Evolutionary conservation across 208 protist genomes (phyloP), one percentile per base, ranked within the genome.

Genomic region (Trypanosoma conorhini): DNA sequence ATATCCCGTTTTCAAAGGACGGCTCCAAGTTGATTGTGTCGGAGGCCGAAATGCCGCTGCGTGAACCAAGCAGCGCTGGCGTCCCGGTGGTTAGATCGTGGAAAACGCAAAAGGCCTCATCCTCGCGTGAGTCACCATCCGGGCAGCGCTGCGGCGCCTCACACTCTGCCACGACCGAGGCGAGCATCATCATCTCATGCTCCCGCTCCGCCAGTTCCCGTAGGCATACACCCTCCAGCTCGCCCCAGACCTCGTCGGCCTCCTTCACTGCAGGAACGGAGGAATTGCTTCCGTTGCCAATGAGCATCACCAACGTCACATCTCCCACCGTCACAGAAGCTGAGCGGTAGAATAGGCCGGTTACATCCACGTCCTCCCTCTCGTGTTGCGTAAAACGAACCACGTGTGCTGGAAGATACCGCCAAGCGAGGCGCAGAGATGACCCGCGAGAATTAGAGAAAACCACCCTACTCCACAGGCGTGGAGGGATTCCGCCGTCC

Each of bases 351-450:
- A 60, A 72, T 8, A 31, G 40, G 33, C 67, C 57, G n/a, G 15
- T 55, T 51, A 24, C 7, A 33, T 65, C 67, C 33, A 15, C 15
- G 4, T 31, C 33, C 21, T 26, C 66, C 12, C 2, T 48, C n/a
- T 21, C 54, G 26, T 15, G 22, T 8, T 62, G 54, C 42, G 52
- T 26, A 58, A 72, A 48, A 17, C 46, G 58, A n/a, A 59, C 31
- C 48, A 72, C 44, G 38, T 40, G 24, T 0, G 67, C 67, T 1
- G 57, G 31, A 57, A 72, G 30, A 46, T 72, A 72, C 15, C 67
- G 57, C 67, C 67, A 72, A 26, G 44, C 58, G 13, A 72, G 46
- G 58, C 48, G 58, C 22, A 72, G 26, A 26, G 21, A 66, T 17
- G 28, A 54, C 22, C 44, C 31, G 56, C 58, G 40, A 24, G 33